Percentiles rank a stretch among this genome's conserved stretches.
phyloP scores from a whole-genome alignment of 192 early-diverging fungal species.

The Coemansia sp. region DNA sequence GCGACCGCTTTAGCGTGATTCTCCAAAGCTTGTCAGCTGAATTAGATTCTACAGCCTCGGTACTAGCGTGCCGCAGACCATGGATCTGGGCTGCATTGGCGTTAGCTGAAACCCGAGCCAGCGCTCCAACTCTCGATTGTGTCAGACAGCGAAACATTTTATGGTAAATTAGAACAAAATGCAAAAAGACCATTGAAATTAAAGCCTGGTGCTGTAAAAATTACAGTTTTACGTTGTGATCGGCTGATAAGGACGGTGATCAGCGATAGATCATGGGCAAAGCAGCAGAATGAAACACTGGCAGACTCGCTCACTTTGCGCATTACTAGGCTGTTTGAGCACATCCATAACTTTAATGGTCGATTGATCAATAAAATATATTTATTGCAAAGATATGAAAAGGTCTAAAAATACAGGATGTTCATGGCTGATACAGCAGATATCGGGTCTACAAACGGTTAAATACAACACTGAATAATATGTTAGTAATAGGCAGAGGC shows the following conservation, averaged over 20 bases:
- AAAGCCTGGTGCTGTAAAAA: neutral
- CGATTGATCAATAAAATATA: neutral
- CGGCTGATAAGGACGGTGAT: too few species aligned
- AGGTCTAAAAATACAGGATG: neutral
- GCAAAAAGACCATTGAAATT: neutral
- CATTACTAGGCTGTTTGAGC: neutral
- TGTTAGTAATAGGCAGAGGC: neutral
- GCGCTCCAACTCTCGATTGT: slow-evolving; percentile 2
- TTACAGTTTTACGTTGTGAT: too few species aligned
- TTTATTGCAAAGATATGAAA: neutral
- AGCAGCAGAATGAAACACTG: too few species aligned
- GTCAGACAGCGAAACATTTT: slow-evolving; percentile 20
- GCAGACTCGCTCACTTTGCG: too few species aligned
- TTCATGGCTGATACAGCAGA: neutral
- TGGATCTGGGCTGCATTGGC: neutral
- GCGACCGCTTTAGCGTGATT: slow-evolving; percentile 60
- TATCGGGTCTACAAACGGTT: neutral
- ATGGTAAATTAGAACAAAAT: neutral
- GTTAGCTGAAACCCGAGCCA: neutral
- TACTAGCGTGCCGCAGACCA: slow-evolving; percentile 3
- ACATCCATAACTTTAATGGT: neutral
- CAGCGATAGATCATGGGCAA: too few species aligned
- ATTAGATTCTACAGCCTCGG: neutral
- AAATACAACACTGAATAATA: neutral
- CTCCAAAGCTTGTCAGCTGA: slow-evolving; percentile 53